Conservation (phyloP, 768 basidiomycete genomes). For the Tylopilus balloui region DNA sequence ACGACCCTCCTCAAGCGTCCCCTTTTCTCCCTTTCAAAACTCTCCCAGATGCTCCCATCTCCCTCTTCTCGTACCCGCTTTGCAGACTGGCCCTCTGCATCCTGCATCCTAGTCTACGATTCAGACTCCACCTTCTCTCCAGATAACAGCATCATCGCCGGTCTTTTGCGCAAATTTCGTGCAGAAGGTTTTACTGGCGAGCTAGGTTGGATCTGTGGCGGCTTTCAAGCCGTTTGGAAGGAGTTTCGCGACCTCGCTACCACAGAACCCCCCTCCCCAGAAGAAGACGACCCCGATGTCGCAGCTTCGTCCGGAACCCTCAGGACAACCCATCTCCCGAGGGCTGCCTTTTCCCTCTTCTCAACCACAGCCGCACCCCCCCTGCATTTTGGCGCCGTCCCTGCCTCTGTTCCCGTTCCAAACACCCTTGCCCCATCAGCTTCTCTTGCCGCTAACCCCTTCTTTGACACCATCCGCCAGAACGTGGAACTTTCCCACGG, state of each 20-base stretch:
- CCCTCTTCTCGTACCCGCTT: conserved; percentile 54
- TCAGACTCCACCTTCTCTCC: conserved; percentile 62
- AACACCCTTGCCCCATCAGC: conserved; percentile 21
- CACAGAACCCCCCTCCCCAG: conserved; percentile 43
- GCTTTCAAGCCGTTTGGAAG: conserved; percentile 67
- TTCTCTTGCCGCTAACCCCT: conserved; percentile 62
- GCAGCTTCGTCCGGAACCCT: conserved; percentile 31
- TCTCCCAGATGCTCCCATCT: conserved; percentile 78
- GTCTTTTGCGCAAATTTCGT: conserved; percentile 72
- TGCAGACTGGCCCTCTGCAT: conserved; percentile 50
- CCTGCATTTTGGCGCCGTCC: conserved; percentile 5
- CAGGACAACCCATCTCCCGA: conserved; percentile 57
- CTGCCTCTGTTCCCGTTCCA: not conserved
- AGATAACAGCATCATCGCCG: conserved; percentile 64
- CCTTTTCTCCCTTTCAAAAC: conserved; percentile 71
- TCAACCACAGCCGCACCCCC: conserved; percentile 34
- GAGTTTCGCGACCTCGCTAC: conserved; percentile 52
- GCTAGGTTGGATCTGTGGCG: conserved; percentile 78
- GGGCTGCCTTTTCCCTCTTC: conserved; percentile 56
- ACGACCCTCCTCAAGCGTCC: conserved; percentile 93
- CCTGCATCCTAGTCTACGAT: conserved; percentile 80
- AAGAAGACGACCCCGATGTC: conserved; percentile 46
- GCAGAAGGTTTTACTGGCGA: conserved; percentile 55
- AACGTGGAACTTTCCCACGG: conserved; percentile 75
- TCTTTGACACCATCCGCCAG: conserved; percentile 92